Evolutionary conservation across 352 stramenopile species (phyloP), one percentile per base, ranked within the genome.

Genomic region (Aphanomyces invadans): DNA sequence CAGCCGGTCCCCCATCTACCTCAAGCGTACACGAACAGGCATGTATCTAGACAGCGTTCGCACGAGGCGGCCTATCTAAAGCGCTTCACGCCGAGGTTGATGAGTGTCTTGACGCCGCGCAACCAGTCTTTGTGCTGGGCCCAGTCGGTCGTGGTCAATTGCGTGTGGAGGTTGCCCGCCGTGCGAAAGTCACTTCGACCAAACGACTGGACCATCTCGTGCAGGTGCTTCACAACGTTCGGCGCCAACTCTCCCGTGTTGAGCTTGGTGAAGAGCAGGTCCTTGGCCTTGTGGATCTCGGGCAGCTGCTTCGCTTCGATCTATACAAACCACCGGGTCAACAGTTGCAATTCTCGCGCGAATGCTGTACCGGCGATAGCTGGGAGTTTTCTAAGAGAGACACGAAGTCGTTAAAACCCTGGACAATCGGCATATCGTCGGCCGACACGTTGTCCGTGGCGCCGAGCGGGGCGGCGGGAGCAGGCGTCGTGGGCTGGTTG

Each of bases 81-180:
- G 46, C 83, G 83, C 80, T 95, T 95, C 74, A 90, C 88, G 53
- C 82, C 92, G 61, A 99, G 94, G 72, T 98, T 92, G 72, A 98
- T 90, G 70, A 98, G 80, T 71, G 90, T 94, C 74, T 99, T 99
- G 74, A 98, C 81, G 15, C 94, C 95, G 73, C 97, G 97, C 67
- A 98, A 86, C 95, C 95, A 99, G 83, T 98, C 96, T 79, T 98
- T 98, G 84, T 99, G 94, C 63, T 95, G 87, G 68, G 87, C 83
- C 96, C 96, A 99, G 62, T 97, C 89, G 56, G 85, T 95, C 55
- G 86, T 94, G 28, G 96, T 96, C 26, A 98, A 76, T 38, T 74
- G 79, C 60, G 95, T 95, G 70, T 98, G 88, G 54, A 98, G 89
- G 39, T 78, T 68, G 62, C 91, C 82, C 56, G 86, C 86, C 21